These are phyloP conservation scores for Sanghuangporus baumii DNA, from an alignment of 1,284 basidiomycete genomes.

Conservation along the genomic window DNA sequence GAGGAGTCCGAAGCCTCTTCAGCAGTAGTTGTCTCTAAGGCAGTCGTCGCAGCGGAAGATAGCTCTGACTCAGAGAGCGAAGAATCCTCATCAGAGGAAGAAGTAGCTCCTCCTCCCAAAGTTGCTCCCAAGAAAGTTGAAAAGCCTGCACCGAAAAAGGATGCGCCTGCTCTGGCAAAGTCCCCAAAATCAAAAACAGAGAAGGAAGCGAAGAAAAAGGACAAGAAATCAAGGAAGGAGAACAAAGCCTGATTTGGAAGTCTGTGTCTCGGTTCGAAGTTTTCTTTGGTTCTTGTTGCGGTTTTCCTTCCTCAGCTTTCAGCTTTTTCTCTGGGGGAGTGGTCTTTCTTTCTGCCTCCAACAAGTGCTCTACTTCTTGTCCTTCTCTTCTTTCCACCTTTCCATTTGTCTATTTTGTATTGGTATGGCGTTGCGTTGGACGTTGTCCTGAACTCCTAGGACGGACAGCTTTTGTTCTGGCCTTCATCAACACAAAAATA, in stretches of 20 bases:
- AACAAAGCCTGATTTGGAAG: not conserved
- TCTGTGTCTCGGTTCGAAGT: no score
- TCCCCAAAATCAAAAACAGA: not conserved
- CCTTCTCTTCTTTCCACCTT: not conserved
- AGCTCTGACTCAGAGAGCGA: not conserved
- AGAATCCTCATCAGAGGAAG: not conserved
- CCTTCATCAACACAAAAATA: no score
- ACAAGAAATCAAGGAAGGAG: conserved; percentile 11
- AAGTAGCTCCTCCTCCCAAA: not conserved
- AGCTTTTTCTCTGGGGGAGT: not conserved
- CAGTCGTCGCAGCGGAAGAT: not conserved
- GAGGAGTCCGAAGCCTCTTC: conserved; percentile 12
- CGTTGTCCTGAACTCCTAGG: no score
- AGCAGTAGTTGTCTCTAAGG: not conserved
- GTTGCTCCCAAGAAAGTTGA: not conserved
- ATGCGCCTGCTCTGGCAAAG: not conserved
- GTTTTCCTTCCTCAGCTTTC: not conserved
- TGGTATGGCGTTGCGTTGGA: not conserved
- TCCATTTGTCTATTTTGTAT: not conserved
- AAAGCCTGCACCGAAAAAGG: not conserved
- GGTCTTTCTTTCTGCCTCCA: not conserved
- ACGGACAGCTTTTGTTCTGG: no score
- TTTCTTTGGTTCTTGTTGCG: not conserved
- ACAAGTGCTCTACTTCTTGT: not conserved
- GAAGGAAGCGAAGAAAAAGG: conserved; percentile 5